Evolutionary conservation across 257 asterid species (phyloP), one percentile per base, ranked within the genome.

Genomic region (Penstemon barbatus): DNA sequence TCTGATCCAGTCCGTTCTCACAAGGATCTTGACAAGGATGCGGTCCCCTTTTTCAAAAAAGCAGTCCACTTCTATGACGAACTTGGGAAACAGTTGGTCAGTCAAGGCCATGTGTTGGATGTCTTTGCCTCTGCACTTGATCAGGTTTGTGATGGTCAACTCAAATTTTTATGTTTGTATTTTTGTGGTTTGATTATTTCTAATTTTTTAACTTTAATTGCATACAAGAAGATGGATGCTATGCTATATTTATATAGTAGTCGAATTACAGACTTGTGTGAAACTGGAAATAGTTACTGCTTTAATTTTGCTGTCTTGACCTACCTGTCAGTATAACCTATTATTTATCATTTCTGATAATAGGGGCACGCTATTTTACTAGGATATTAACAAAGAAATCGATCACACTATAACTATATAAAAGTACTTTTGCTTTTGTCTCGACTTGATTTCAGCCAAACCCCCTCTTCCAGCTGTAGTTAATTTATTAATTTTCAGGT

Each of bases 1-100:
- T 89, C 99, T 61, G 99, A 94, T 76, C 99, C 99, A 38, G 97
- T 77, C 60, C 96, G 99, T 59, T 94, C 99, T 5, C 99, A 94
- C 75, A 94, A 91, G 81, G 99, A 94, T 87, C 85, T 94, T 57
- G 97, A 91, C 81, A 91, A 94, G 85, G 97, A 94, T 74, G 96
- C 97, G 39, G 97, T 88, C 65, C 95, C 91, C 25, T 87, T 76
- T 81, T 94, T 86, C 69, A 91, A 84, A 74, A 94, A 94, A 77
- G 84, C 99, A 48, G 89, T 89, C 63, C 84, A 78, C 57, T 94
- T 94, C 86, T 94, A 86, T 9, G 92, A 89, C 71, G 97, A 94
- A 66, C 88, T 94, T 74, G 93, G 93, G 54, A 91, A 83, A 74
- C 97, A 94, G 75, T 82, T 94, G 56, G 96, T 89, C 62, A 83